phyloP scores from a whole-genome alignment of 495 filamentous ascomycete species.

The Parmelia sp. region DNA sequence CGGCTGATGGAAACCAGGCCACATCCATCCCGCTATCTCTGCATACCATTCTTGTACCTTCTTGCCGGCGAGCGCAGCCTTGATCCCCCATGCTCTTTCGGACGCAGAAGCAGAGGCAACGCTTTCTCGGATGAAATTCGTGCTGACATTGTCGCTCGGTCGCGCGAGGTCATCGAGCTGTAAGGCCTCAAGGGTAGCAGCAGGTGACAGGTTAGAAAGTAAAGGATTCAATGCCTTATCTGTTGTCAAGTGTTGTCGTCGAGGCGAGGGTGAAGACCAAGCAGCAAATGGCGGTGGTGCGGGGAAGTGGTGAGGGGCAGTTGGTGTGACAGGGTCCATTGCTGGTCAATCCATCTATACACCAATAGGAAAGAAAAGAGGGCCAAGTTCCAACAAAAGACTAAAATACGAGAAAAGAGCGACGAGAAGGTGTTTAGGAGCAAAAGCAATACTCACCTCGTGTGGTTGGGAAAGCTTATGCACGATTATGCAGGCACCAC shows the following conservation, averaged over 20 bases:
- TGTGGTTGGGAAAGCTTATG: background rate
- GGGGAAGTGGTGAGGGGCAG: background rate
- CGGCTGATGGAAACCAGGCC: slow-evolving; percentile 45
- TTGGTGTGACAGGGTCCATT: slow-evolving; percentile 11
- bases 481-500: too few species aligned
- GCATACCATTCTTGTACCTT: slow-evolving; percentile 69
- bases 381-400: too few species aligned
- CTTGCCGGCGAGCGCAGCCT: slow-evolving; percentile 66
- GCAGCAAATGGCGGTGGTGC: slow-evolving; percentile 1
- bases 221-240: slow-evolving; percentile 40
- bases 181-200: slow-evolving; percentile 50
- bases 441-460: background rate
- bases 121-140: slow-evolving; percentile 55
- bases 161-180: slow-evolving; percentile 49
- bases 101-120: slow-evolving; percentile 59
- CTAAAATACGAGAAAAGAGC: background rate
- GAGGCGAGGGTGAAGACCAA: slow-evolving; percentile 30
- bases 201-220: slow-evolving; percentile 48
- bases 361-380: background rate
- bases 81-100: slow-evolving; percentile 65
- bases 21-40: slow-evolving; percentile 70
- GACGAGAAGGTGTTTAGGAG: background rate
- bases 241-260: slow-evolving; percentile 24
- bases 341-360: slow-evolving; percentile 10
- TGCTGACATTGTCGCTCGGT: slow-evolving; percentile 39